phyloP scores from a whole-genome alignment of 2,329 filamentous ascomycete genomes.

The Lachnellula subtilissima region DNA sequence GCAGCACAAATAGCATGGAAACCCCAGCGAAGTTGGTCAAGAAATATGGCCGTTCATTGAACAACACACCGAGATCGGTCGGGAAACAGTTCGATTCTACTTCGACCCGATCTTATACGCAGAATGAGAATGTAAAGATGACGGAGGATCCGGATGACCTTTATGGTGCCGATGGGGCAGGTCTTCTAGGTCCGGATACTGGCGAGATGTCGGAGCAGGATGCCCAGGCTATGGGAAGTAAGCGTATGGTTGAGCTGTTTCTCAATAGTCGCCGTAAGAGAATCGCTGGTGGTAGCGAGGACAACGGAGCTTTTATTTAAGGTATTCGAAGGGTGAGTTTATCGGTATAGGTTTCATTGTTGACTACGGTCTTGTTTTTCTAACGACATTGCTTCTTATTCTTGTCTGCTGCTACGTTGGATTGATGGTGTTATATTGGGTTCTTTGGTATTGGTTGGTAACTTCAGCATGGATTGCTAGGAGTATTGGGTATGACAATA shows the following conservation, averaged over 20 bases:
- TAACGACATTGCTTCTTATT: too few species aligned
- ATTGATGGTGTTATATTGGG: too few species aligned
- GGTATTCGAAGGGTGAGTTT: not conserved
- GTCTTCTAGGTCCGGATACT: conserved; percentile 18
- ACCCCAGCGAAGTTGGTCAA: conserved; percentile 27
- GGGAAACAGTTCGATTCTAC: conserved; percentile 30
- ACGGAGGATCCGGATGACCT: conserved; percentile 13
- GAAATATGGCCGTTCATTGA: conserved; percentile 9
- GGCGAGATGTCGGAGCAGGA: conserved; percentile 19
- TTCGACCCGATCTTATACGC: conserved; percentile 6
- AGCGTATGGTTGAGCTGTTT: conserved; percentile 51
- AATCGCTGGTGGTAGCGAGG: conserved; percentile 37
- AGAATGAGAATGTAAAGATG: not conserved
- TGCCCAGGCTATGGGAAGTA: conserved; percentile 40
- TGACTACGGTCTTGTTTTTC: too few species aligned
- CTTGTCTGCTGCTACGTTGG: too few species aligned
- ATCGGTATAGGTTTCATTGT: too few species aligned
- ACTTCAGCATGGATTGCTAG: too few species aligned
- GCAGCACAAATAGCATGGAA: conserved; percentile 22
- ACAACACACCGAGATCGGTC: conserved; percentile 18
- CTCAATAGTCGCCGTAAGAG: conserved; percentile 44
- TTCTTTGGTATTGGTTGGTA: too few species aligned
- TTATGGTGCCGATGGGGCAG: conserved; percentile 12
- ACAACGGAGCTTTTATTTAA: conserved; percentile 23
- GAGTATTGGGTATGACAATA: too few species aligned